Conservation (phyloP, 176 grass and related monocot species). For the Rhynchospora tenuis region DNA sequence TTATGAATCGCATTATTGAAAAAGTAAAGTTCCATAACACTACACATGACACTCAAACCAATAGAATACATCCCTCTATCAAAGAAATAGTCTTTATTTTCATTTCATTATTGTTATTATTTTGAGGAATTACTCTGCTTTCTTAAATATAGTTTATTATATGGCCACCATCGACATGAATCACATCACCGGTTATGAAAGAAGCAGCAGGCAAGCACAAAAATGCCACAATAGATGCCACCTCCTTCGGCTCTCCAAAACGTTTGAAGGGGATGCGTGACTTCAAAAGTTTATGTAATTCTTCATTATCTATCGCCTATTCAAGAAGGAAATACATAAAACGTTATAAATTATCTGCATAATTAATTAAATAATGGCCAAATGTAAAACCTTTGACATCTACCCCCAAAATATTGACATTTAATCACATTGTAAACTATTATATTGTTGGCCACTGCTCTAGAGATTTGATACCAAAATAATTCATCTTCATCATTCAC, state of each 20-base stretch:
- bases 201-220: slow-evolving; percentile 21
- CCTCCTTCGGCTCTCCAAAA: slow-evolving; percentile 21
- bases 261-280: background rate
- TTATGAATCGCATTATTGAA: too few relatives aligned
- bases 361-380: too few relatives aligned
- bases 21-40: too few relatives aligned
- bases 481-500: too few relatives aligned
- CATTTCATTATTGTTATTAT: too few relatives aligned
- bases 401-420: too few relatives aligned
- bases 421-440: too few relatives aligned
- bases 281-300: background rate
- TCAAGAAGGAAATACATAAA: background rate
- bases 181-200: slow-evolving; percentile 15
- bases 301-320: background rate
- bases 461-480: too few relatives aligned
- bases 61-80: too few relatives aligned
- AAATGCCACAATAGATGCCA: slow-evolving; percentile 10
- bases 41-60: too few relatives aligned
- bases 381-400: too few relatives aligned
- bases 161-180: slow-evolving; percentile 9
- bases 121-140: background rate
- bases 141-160: background rate
- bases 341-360: background rate
- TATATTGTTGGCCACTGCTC: too few relatives aligned
- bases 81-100: background rate